Conservation (phyloP, 2,329 filamentous ascomycete species). For the Beauveria pseudobassiana region DNA sequence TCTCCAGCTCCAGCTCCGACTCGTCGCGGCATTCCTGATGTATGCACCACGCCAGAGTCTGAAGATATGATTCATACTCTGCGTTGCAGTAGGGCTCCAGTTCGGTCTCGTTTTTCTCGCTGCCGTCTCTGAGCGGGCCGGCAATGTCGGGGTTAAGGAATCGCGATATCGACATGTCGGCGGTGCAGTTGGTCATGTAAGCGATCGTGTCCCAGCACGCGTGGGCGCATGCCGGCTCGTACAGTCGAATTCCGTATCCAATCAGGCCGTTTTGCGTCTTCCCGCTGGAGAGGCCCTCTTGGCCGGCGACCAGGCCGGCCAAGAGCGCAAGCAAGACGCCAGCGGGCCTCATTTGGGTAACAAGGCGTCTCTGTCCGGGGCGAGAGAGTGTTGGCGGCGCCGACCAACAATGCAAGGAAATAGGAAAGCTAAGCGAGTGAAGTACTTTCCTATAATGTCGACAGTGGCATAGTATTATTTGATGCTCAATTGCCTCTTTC, state of each 20-base stretch:
- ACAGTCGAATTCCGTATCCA: conserved; percentile 36
- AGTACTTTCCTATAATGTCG: neutral
- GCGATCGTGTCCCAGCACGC: conserved; percentile 40
- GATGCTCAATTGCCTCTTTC: neutral
- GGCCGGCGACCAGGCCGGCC: neutral
- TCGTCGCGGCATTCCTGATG: conserved; percentile 11
- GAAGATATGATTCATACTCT: conserved; percentile 15
- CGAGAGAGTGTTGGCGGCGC: neutral
- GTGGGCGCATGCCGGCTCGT: conserved; percentile 58
- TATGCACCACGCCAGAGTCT: conserved; percentile 18
- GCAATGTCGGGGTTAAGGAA: conserved; percentile 2
- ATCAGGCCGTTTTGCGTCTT: conserved; percentile 16
- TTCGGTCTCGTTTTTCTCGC: neutral
- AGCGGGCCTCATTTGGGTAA: neutral
- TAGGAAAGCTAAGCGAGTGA: neutral
- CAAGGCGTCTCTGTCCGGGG: neutral
- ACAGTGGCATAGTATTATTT: neutral
- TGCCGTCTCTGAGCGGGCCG: neutral
- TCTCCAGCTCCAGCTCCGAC: conserved; percentile 12
- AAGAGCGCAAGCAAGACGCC: neutral
- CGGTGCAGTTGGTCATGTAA: conserved; percentile 4
- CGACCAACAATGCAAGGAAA: neutral
- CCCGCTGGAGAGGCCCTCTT: neutral
- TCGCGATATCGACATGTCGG: conserved; percentile 5
- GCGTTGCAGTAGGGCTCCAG: conserved; percentile 14